phyloP scores from a whole-genome alignment of 345 rosid genomes.

The Corchorus capsularis region DNA sequence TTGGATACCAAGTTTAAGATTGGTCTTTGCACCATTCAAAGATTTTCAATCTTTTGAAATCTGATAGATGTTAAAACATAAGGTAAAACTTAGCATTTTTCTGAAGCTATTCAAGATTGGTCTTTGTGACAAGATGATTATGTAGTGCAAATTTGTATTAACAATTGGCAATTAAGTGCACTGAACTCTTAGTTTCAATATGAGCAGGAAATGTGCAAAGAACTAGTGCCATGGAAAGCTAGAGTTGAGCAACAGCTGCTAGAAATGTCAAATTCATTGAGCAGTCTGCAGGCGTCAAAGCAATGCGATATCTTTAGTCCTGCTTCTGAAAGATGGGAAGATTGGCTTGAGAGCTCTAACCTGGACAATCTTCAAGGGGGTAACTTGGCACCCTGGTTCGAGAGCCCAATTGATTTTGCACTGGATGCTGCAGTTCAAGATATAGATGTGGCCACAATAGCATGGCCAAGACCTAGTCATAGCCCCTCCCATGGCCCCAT shows the following conservation, averaged over 20 bases:
- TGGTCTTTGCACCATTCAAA: background rate
- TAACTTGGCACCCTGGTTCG: conserved; percentile 62
- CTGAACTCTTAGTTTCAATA: background rate
- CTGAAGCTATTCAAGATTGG: background rate
- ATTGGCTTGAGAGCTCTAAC: conserved; percentile 66
- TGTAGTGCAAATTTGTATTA: background rate
- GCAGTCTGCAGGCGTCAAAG: conserved; percentile 53
- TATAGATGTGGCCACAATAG: conserved; percentile 31
- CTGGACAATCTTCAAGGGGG: conserved; percentile 63
- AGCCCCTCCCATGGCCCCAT: conserved; percentile 39
- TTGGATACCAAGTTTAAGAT: background rate
- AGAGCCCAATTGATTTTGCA: conserved; percentile 39
- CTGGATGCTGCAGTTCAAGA: conserved; percentile 42
- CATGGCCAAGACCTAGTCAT: conserved; percentile 48
- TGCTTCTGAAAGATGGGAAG: conserved; percentile 75
- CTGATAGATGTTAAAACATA: background rate
- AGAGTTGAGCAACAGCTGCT: conserved; percentile 65
- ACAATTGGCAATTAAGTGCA: background rate
- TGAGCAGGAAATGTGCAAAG: conserved; percentile 58
- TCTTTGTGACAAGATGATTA: background rate
- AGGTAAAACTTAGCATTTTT: background rate
- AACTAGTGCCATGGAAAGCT: conserved; percentile 62
- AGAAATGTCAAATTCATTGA: conserved; percentile 59
- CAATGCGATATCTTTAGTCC: conserved; percentile 53
- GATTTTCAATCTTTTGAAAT: background rate